A percentile compares a stretch with the other conserved stretches of the same genome.
Conservation (phyloP, 305 asterid species). For the Coffea humblotiana region DNA sequence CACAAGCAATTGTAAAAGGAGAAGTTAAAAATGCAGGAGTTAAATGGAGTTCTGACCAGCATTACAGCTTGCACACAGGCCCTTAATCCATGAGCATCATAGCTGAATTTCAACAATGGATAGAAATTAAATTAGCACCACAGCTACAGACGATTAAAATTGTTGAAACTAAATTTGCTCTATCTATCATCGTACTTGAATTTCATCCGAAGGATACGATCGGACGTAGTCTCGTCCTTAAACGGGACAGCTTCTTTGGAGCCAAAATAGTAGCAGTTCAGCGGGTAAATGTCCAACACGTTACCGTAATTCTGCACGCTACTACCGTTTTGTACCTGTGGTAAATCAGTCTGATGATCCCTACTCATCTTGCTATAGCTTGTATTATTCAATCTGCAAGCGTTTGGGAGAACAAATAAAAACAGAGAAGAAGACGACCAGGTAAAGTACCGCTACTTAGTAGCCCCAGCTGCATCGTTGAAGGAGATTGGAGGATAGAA, state of each 20-base stretch:
- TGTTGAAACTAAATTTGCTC: no score
- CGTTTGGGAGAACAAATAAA: no score
- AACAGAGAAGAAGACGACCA: no score
- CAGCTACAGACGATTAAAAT: not conserved
- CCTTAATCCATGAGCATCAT: slow-evolving; percentile 71
- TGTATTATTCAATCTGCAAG: no score
- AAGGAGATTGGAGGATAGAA: not conserved
- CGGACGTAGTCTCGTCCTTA: slow-evolving; percentile 54
- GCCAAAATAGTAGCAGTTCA: slow-evolving; percentile 77
- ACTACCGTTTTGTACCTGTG: slow-evolving; percentile 26
- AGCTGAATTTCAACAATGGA: slow-evolving; percentile 45
- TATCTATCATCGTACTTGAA: slow-evolving; percentile 45
- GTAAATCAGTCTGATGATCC: not conserved
- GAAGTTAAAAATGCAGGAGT: not conserved
- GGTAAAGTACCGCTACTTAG: no score
- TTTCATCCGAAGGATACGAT: slow-evolving; percentile 68
- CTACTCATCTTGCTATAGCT: slow-evolving; percentile 9
- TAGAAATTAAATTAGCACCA: not conserved
- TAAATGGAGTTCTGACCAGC: slow-evolving; percentile 41
- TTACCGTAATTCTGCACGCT: slow-evolving; percentile 5
- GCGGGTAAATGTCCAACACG: slow-evolving; percentile 69
- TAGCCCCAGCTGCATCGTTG: not conserved
- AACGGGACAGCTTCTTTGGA: slow-evolving; percentile 45
- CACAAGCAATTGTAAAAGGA: no score
- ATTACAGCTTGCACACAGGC: slow-evolving; percentile 75